Evolutionary conservation across 2,329 filamentous ascomycete species (phyloP), one percentile per base, ranked within the genome.

Genomic region (Apiospora marii): DNA sequence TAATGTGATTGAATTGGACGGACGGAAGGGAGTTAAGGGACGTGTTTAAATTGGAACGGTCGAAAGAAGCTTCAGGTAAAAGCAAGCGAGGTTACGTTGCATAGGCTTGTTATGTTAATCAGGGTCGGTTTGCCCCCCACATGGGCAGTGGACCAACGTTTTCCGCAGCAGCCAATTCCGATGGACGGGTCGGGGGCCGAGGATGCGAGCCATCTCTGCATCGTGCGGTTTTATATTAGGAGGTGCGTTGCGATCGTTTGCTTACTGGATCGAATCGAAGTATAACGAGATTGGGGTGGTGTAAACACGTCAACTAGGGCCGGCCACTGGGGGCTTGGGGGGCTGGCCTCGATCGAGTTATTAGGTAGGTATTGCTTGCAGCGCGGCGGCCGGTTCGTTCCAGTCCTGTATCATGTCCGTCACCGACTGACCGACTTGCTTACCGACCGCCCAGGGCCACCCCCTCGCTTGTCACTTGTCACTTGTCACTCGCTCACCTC

Each of bases 61-160:
- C 22, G 53, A 61, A 61, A 61, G 53, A 61, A 61, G 53, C 53
- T 61, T 61, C 53, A 61, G 53, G 53, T 22, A 61, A 61, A 61
- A 61, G 30, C 53, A 61, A 61, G 30, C 27, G 53, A 34, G 53
- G 53, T 61, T 61, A 27, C 53, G 53, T 37, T 61, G 53, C 53
- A 27, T 27, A 51, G 49, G 37, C 37, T 22, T 51, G 48, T 19
- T 30, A 58, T 30, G 27, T 30, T 30, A 30, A 30, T 30, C 27
- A 24, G 51, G 10, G 51, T 34, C 27, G 27, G 6, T 22, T 41
- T 41, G 37, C 14, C 27, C 51, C 53, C 53, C 53, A 37, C 53
- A 61, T 61, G 53, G 53, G 3, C 22, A 16, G 53, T 61, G 53
- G 27, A 34, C 53, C 53, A 30, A 30, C 30, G 16, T 24, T 51